These are phyloP conservation scores for Biscogniauxia marginata DNA, from an alignment of 2,329 filamentous ascomycete genomes.

Conservation along the genomic window DNA sequence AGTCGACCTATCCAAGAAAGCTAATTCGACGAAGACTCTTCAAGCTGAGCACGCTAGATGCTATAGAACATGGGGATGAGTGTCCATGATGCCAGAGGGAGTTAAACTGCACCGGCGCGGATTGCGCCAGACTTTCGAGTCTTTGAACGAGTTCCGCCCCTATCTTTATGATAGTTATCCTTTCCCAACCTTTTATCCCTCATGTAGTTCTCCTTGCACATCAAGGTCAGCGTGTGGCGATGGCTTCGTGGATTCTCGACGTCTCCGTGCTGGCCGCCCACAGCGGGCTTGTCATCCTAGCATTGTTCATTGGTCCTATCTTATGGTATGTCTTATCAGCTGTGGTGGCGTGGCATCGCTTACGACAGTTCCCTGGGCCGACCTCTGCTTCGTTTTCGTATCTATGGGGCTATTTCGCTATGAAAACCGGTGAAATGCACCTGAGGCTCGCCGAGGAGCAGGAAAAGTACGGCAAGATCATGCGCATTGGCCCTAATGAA, in stretches of 20 bases:
- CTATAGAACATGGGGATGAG: neutral
- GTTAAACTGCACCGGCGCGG: no score
- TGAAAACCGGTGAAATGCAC: conserved; percentile 20
- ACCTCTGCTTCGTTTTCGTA: conserved; percentile 26
- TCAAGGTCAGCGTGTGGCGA: neutral
- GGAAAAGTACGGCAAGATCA: conserved; percentile 27
- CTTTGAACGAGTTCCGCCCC: neutral
- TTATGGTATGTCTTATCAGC: conserved; percentile 17
- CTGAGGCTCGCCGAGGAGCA: conserved; percentile 18
- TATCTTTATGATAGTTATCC: neutral
- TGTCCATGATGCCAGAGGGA: neutral
- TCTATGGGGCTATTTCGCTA: conserved; percentile 24
- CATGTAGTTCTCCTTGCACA: neutral
- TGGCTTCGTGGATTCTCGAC: neutral
- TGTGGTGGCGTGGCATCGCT: conserved; percentile 22
- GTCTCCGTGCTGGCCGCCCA: neutral
- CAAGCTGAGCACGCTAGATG: no score
- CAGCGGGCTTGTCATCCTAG: neutral
- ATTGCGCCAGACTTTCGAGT: neutral
- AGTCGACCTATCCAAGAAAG: no score
- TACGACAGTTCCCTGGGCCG: conserved; percentile 29
- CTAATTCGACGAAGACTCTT: no score
- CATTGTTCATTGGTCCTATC: conserved; percentile 3
- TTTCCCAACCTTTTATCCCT: neutral
- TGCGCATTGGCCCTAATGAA: conserved; percentile 30